Evolutionary conservation across 2,329 filamentous ascomycete species (phyloP), one percentile per base, ranked within the genome.

Genomic region (Aspergillus sp.): DNA sequence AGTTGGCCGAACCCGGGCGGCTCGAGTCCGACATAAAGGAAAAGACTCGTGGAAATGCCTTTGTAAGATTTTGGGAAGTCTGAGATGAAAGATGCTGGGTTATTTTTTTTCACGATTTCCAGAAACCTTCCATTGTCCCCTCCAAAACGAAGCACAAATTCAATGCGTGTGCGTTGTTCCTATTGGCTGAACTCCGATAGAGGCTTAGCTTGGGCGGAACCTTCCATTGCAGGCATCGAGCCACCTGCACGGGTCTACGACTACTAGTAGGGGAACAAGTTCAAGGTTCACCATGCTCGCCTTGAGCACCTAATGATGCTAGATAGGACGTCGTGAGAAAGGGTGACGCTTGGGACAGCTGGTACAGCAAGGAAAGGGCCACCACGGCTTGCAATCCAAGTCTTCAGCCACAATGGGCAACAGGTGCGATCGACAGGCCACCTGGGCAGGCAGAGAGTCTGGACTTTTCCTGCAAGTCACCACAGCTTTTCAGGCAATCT

Each of bases 1-100:
- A 68, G 63, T 65, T 63, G 43, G 63, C 60, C 62, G 68, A 52
- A 51, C 48, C 64, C 55, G 59, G 25, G 25, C 41, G 19, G 25
- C 43, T 55, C 30, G 28, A 22, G 25, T 55, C 54, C 43, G 64
- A 62, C 66, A 69, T 65, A 9, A 52, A 43, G 46, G 34, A 17
- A 28, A 31, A 25, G 34, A 11, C 34, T 41, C 34, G 34, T 28
- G 25, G 25, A 28, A 28, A 28, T 28, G 34, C 34, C 34, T 41
- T 41, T 28, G 25, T 4, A 13, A 41, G 23, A 11, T 13, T 54
- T 7, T 54, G 11, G 19, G 38, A n/a, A 9, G 15, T 50, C n/a
- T 8, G 25, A 6, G 25, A 50, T 17, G 13, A 30, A 50, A 23
- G 19, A n/a, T 11, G 6, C 8, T 9, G 11, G 28, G 22, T 19